These are phyloP conservation scores for Ceratocystis colombiana DNA, from an alignment of 2,329 filamentous ascomycete genomes.

Conservation along the genomic window DNA sequence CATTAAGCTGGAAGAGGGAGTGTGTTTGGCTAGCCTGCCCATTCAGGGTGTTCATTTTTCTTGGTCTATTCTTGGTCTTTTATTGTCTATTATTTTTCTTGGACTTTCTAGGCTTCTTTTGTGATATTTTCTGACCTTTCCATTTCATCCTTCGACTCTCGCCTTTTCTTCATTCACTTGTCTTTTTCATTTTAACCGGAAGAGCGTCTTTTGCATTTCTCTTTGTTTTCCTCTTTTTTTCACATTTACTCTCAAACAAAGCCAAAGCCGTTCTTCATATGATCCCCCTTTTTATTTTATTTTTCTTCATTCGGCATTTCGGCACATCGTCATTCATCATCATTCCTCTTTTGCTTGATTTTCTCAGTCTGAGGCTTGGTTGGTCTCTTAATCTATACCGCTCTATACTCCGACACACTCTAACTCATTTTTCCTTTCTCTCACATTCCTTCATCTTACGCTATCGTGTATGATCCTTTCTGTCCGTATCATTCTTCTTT, in stretches of 20 bases:
- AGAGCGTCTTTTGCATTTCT: not conserved
- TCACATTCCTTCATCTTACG: not conserved
- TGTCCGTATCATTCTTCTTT: conserved; percentile 1
- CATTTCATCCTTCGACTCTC: too few species aligned
- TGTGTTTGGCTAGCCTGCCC: not conserved
- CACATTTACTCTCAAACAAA: not conserved
- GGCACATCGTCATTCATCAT: too few species aligned
- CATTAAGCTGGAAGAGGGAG: conserved; percentile 26
- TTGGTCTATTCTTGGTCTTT: conserved; percentile 1
- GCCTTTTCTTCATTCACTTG: too few species aligned
- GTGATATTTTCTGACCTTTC: too few species aligned
- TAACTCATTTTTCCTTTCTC: not conserved
- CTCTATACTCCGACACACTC: not conserved
- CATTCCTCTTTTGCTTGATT: not conserved
- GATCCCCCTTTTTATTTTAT: not conserved
- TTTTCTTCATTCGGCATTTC: not conserved
- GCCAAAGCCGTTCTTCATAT: not conserved
- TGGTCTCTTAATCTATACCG: not conserved
- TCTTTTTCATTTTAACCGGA: too few species aligned
- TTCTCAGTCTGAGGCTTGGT: not conserved
- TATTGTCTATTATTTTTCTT: not conserved
- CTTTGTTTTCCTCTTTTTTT: not conserved
- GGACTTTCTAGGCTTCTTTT: not conserved
- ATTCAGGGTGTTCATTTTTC: not conserved
- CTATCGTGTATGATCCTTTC: conserved; percentile 1